Evolutionary conservation across 768 basidiomycete genomes (phyloP), one percentile per base, ranked within the genome.

Genomic region (Tricholomella constricta): DNA sequence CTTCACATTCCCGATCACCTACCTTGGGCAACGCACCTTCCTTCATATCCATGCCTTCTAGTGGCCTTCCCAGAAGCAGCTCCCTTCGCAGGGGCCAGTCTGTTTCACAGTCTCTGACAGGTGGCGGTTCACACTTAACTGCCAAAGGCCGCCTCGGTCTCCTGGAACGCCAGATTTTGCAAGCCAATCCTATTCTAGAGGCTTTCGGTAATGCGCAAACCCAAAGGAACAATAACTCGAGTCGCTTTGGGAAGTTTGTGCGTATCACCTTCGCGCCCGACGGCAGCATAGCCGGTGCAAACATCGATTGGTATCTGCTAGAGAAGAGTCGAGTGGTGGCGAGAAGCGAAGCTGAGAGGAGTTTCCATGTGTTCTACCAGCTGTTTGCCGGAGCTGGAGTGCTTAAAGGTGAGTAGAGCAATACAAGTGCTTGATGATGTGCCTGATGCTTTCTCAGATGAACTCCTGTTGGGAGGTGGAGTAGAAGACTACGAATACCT

Each of bases 131-230:
- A 26, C 67, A 74, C 50, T 62, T 84, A 45, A 85, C 78, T 15
- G 77, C 88, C 5, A 89, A 88, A 66, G 85, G 85, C 14, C 78
- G 89, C 10, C 81, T 95, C 1, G 95, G 95, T 44, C 79, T 96
- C 11, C 79, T 99, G 29, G 97, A 98, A 68, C 83, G 91, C 25
- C 97, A 98, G 69, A 98, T 99, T 59, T 79, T 98, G 19, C 94
- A 98, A 68, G 95, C 95, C 34, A 99, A 98, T 64, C 97, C 97
- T 1, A 91, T 99, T 52, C 77, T 99, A 4, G 97, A 99, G 67
- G 91, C 97, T 3, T 98, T 99, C 59, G 97, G 97, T 26, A 99
- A 99, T 67, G 96, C 97, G 5, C 97, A 98, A 69, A 98, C 97
- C 0, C 91, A 97, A 71, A 78, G 95, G 40, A 99, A 99, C 66